Evolutionary conservation across 257 asterid genomes (phyloP).

Genomic region (Osmanthus fragrans): DNA sequence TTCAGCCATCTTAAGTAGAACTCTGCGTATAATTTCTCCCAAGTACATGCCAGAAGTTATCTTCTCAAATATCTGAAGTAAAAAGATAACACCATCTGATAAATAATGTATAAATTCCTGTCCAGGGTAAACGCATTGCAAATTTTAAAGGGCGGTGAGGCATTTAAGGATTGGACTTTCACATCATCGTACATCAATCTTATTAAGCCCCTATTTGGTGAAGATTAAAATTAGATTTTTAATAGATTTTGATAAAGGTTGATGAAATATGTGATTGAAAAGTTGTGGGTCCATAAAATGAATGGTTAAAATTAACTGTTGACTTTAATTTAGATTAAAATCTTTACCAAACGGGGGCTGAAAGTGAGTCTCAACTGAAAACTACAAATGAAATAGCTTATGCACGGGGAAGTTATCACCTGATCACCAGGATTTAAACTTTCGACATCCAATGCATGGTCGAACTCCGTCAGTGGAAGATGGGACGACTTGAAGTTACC

Average conservation of each 20-base stretch:
- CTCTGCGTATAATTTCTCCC: conserved; percentile 85
- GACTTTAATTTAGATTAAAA: no score
- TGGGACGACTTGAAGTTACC: conserved; percentile 90
- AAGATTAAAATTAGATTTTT: no score
- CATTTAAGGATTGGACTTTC: not conserved
- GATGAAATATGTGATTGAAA: no score
- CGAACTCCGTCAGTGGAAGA: conserved; percentile 83
- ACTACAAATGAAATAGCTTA: conserved; percentile 10
- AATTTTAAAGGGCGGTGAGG: not conserved
- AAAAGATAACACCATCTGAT: conserved; percentile 4
- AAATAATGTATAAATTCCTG: not conserved
- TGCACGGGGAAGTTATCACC: conserved; percentile 32
- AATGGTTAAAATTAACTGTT: no score
- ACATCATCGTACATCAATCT: not conserved
- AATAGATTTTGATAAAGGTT: no score
- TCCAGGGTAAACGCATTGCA: not conserved
- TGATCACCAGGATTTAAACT: conserved; percentile 90
- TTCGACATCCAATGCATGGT: conserved; percentile 64
- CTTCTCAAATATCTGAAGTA: conserved; percentile 76
- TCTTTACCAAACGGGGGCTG: no score
- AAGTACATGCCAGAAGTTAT: conserved; percentile 85
- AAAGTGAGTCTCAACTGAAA: not conserved
- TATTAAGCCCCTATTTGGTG: no score
- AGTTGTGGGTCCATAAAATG: no score
- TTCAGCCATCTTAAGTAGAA: conserved; percentile 67